These are phyloP conservation scores for Escovopsis sp. DNA, from an alignment of 2,329 filamentous ascomycete species.

Conservation along the genomic window DNA sequence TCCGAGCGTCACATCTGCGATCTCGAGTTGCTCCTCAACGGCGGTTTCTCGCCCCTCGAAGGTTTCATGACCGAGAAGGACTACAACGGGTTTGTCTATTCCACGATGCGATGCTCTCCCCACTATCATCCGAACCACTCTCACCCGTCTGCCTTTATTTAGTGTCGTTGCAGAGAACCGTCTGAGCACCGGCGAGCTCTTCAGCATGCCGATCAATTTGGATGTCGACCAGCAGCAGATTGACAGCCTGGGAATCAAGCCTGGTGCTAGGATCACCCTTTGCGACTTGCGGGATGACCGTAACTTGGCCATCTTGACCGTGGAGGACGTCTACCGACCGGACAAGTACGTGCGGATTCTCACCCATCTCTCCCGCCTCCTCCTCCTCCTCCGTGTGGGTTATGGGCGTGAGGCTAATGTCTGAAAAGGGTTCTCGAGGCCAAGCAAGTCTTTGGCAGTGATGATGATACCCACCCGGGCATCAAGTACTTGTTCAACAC, in stretches of 20 bases:
- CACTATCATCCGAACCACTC: not conserved
- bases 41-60: conserved; percentile 94
- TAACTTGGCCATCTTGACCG: conserved; percentile 86
- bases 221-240: conserved; percentile 67
- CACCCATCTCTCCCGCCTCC: not conserved
- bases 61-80: conserved; percentile 99
- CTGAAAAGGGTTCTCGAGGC: conserved; percentile 68
- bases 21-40: conserved; percentile 91
- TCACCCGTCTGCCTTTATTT: conserved; percentile 2
- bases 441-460: conserved; percentile 83
- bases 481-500: conserved; percentile 77
- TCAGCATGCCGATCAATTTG: conserved; percentile 93
- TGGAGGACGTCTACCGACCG: conserved; percentile 89
- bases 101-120: not conserved
- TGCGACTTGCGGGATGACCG: conserved; percentile 93
- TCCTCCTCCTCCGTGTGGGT: not conserved
- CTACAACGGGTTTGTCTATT: conserved; percentile 63
- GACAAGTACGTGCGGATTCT: conserved; percentile 63
- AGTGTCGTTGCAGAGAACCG: conserved; percentile 84
- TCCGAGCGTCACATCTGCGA: conserved; percentile 94
- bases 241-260: conserved; percentile 58
- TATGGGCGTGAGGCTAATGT: not conserved
- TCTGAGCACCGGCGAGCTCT: conserved; percentile 76
- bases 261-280: conserved; percentile 70
- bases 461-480: conserved; percentile 80